These are phyloP conservation scores for Clarkia xantiana DNA, from an alignment of 345 rosid genomes.

Conservation along the genomic window DNA sequence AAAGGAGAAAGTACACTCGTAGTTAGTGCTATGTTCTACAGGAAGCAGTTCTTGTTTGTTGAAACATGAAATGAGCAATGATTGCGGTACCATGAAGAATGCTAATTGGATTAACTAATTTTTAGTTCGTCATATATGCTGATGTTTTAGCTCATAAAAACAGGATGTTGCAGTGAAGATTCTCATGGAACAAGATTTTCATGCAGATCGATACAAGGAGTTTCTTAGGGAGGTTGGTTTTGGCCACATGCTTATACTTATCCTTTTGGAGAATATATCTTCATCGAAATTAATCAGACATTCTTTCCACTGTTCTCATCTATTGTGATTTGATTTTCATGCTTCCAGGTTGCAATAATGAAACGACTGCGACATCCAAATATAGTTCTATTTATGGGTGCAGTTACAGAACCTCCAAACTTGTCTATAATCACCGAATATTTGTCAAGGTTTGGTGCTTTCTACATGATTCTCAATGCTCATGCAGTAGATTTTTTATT, in stretches of 20 bases:
- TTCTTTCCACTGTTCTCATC: not conserved
- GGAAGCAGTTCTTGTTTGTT: too few relatives aligned
- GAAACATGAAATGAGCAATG: too few relatives aligned
- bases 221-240: constrained; percentile 81
- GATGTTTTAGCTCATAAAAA: constrained; percentile 8
- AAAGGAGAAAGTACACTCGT: too few relatives aligned
- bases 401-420: constrained; percentile 91
- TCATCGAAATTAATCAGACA: constrained; percentile 1
- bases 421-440: constrained; percentile 97
- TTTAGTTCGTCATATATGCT: not conserved
- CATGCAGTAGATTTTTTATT: not conserved
- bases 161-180: constrained; percentile 99
- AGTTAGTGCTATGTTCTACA: too few relatives aligned
- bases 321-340: not conserved
- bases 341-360: constrained; percentile 85
- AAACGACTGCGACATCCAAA: constrained; percentile 97
- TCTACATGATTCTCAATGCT: not conserved
- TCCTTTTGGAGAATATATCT: not conserved
- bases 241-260: not conserved
- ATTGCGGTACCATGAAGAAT: too few relatives aligned
- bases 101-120: too few relatives aligned
- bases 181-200: constrained; percentile 98
- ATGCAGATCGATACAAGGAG: constrained; percentile 73
- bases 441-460: constrained; percentile 57
- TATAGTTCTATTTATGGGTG: constrained; percentile 99